Base-by-base conservation (phyloP, 2,329 filamentous ascomycete genomes). In the Aureobasidium vineae region DNA sequence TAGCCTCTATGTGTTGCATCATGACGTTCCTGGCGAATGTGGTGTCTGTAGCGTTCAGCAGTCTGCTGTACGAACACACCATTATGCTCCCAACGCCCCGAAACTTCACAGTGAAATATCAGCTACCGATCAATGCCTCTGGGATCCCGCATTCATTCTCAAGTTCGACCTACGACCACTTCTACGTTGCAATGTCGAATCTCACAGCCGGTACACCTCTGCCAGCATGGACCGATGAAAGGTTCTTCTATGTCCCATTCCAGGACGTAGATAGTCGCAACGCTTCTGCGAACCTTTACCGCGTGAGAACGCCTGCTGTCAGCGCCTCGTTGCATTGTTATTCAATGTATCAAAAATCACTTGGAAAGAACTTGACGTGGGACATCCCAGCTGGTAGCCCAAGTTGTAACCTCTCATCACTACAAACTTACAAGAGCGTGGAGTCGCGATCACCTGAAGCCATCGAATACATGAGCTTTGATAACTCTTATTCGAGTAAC, bases 1-100 rank as follows among this genome's bases (percentile, higher is more conserved):
- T 88, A 0, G 79, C 73, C 0, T 50, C 78, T 0, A 75, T 88
- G 0, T 86, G 85, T 64, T 5, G 54, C 6, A 7, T 74, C 0
- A 80, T 84, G 65, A 78, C 82, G 0, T 67, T 88, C 0, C 72
- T 85, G 0, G 78, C 81, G 0, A 87, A 88, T 54, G 56, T 86
- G 0, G 76, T 88, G 0, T 80, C 85, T 0, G 77, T 88, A 2
- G 78, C 82, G 0, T 75, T 88, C 0, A 77, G 81, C 65, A 81
- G 80, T 0, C 68, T 88, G 0, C 83, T 88, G 65, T 76, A 81
- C 26, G 79, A 85, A 15, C 61, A 68, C 0, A 65, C 69, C 0
- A 65, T 71, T 2, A 28, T 65, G 1, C 68, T 76, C 5, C 54
- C 59, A 10, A 59, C 65, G 6, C 19, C 67, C 0, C 49, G 57